These are phyloP conservation scores for Haematococcus lacustris DNA, from an alignment of 139 green algal genomes.

Conservation along the genomic window DNA sequence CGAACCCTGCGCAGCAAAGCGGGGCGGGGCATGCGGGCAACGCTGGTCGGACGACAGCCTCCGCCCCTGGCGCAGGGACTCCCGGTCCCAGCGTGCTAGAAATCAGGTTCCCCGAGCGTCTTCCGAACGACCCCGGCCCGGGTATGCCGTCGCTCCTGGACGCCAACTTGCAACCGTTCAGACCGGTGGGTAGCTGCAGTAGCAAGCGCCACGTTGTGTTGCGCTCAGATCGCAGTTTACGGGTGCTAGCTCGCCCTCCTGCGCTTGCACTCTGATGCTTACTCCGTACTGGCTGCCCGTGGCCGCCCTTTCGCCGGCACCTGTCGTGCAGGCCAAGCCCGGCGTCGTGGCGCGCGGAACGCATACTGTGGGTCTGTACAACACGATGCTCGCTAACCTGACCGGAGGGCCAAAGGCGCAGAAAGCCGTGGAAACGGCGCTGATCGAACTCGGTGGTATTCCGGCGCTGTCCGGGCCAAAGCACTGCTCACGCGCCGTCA, in stretches of 20 bases:
- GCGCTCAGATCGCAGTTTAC: too few relatives aligned
- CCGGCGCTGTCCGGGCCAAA: conserved; percentile 27
- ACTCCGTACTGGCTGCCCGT: not conserved
- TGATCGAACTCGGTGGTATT: conserved; percentile 46
- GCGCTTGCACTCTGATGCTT: not conserved
- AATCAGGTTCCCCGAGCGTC: conserved; percentile 2
- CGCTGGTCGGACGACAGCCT: not conserved
- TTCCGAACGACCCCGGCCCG: conserved; percentile 8
- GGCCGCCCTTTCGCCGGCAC: not conserved
- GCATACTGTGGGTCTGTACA: not conserved
- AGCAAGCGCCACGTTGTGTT: too few relatives aligned
- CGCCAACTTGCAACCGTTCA: conserved; percentile 19
- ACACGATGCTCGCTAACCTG: not conserved
- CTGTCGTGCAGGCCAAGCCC: not conserved
- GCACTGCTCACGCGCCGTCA: conserved; percentile 36
- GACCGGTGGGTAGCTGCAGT: not conserved
- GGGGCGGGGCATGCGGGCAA: not conserved
- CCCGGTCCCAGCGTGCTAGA: not conserved
- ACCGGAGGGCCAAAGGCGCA: not conserved
- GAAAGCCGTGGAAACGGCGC: conserved; percentile 28
- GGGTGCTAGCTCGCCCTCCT: not conserved
- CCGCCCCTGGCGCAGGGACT: not conserved
- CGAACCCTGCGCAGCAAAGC: not conserved
- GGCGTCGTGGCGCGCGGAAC: not conserved
- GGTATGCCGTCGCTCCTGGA: conserved; percentile 56